Evolutionary conservation across 179 eudicot species (phyloP), one percentile per base, ranked within the genome.

Genomic region (Carnegiea gigantea): DNA sequence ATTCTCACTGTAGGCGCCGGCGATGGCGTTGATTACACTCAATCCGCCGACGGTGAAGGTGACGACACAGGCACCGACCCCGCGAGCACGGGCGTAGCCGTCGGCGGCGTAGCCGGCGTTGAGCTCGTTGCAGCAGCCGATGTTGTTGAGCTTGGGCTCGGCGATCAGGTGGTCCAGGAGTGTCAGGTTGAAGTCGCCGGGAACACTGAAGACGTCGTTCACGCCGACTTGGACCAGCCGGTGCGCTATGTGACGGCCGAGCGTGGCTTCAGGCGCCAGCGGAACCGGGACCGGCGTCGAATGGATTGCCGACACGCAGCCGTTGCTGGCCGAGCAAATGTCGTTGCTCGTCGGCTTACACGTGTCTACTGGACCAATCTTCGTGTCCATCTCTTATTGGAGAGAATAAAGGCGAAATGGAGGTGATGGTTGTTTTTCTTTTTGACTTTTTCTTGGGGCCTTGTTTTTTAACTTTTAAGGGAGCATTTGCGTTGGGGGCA

Each of bases 91-190:
- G 1, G 90, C 90, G 78, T 91, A 92, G 1, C 98, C 94, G 21
- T 93, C 98, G 7, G 98, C 98, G 0, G 98, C 96, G 79, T 92
- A 93, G 0, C 98, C 98, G 4, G 98, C 98, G 82, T 93, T 93
- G 21, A 93, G 98, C 88, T 93, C 98, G 80, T 93, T 93, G 70
- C 98, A 93, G 82, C 98, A 93, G 76, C 98, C 98, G 40, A 93
- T 73, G 1, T 87, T 73, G 77, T 86, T 86, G 5, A 93, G 89
- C 33, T 90, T 90, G 0, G 94, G 94, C 88, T 93, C 94, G 12
- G 94, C 94, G 0, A 93, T 4, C 30, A 93, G 91, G 57, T 92
- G 92, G 76, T 92, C 97, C 4, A 93, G 92, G 1, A 93, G 87
- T 2, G 95, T 89, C 5, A 93, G 85, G 85, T 93, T 93, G 82